Evolutionary conservation across 192 early-diverging fungal genomes (phyloP).

Genomic region (Coemansia reversa): DNA sequence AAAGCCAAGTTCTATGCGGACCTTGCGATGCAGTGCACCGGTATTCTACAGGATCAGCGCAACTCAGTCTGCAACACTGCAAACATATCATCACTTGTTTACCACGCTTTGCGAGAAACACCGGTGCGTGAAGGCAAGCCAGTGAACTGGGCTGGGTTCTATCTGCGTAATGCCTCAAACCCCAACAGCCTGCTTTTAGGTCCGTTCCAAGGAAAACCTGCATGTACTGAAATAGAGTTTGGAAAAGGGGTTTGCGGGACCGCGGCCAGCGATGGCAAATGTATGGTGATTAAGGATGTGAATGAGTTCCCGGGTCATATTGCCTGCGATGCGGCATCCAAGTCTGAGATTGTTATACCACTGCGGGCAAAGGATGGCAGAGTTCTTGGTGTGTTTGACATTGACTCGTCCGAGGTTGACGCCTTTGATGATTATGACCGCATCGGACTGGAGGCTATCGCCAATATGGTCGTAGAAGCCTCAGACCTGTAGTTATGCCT

Average conservation of each 20-base stretch:
- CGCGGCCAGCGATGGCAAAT: conserved; percentile 59
- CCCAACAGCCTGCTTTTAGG: conserved; percentile 63
- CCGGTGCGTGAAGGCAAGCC: conserved; percentile 59
- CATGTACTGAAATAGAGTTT: conserved; percentile 82
- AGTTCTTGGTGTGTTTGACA: conserved; percentile 68
- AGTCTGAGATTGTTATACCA: conserved; percentile 88
- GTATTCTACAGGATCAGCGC: conserved; percentile 68
- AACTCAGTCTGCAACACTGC: conserved; percentile 78
- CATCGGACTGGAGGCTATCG: conserved; percentile 65
- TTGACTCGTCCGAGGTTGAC: conserved; percentile 64
- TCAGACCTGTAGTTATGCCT: conserved; percentile 28
- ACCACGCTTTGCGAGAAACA: conserved; percentile 70
- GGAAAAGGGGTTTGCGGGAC: conserved; percentile 90
- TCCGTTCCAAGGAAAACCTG: conserved; percentile 89
- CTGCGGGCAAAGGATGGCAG: conserved; percentile 51
- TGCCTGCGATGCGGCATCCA: conserved; percentile 82
- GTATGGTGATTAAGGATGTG: conserved; percentile 74
- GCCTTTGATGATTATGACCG: conserved; percentile 71
- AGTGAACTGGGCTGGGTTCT: conserved; percentile 83
- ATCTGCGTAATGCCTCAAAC: conserved; percentile 60
- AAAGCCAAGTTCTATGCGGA: conserved; percentile 75
- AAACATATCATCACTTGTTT: conserved; percentile 78
- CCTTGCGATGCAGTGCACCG: conserved; percentile 58
- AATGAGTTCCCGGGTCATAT: conserved; percentile 86
- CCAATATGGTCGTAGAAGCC: conserved; percentile 58